Evolutionary conservation across 2,329 filamentous ascomycete genomes (phyloP).

Genomic region (Fusarium sp.): DNA sequence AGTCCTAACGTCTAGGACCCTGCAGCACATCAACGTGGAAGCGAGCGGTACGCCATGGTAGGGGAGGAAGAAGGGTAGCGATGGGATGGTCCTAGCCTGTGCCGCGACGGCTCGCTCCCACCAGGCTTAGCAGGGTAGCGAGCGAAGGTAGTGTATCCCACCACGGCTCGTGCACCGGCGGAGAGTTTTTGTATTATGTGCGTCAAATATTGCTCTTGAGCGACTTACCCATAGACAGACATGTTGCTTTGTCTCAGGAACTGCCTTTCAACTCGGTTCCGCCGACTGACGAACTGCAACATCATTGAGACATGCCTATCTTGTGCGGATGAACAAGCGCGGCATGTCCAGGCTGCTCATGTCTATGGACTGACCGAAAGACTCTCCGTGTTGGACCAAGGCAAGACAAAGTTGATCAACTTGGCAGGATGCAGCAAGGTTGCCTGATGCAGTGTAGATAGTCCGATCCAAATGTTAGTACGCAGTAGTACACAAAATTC

Average conservation of each 20-base stretch:
- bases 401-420: neutral
- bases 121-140: conserved; percentile 10
- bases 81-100: conserved; percentile 31
- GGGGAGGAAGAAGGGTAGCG: conserved; percentile 13
- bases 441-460: conserved; percentile 4
- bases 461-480: conserved; percentile 2
- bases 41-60: conserved; percentile 19
- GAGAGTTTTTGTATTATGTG: conserved; percentile 22
- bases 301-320: conserved; percentile 5
- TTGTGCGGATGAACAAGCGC: conserved; percentile 19
- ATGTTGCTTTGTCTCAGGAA: neutral
- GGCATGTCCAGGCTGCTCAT: conserved; percentile 1
- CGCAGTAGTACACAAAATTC: conserved; percentile 17
- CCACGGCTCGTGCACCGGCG: conserved; percentile 25
- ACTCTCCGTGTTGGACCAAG: neutral
- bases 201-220: conserved; percentile 6
- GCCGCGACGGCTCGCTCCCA: conserved; percentile 36
- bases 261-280: neutral
- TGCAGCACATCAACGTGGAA: conserved; percentile 37
- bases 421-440: neutral
- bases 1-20: conserved; percentile 19
- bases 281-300: neutral
- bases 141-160: conserved; percentile 22
- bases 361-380: conserved; percentile 15
- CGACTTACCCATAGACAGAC: neutral